phyloP scores from a whole-genome alignment of 495 filamentous ascomycete genomes.

The Viridothelium virens region DNA sequence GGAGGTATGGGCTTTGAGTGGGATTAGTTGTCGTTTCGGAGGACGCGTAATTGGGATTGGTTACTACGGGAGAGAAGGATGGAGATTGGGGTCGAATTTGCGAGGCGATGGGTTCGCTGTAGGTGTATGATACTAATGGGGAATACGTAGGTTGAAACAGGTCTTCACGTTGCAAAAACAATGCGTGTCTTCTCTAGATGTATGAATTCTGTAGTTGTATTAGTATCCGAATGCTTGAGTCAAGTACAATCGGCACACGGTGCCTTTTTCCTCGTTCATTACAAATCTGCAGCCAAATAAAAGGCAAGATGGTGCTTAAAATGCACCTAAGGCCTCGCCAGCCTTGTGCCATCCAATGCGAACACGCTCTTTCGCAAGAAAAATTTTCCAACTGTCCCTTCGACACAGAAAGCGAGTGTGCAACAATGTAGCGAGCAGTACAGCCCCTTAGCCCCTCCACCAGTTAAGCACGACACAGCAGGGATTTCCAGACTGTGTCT shows the following conservation, averaged over 20 bases:
- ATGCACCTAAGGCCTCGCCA: not conserved
- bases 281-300: not conserved
- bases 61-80: not conserved
- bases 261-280: not conserved
- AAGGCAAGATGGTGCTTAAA: not conserved
- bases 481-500: not conserved
- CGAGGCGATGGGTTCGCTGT: not conserved
- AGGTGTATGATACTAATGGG: not conserved
- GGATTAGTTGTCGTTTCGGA: no score
- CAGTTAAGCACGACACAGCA: not conserved
- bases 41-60: not conserved
- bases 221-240: not conserved
- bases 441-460: not conserved
- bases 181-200: not conserved
- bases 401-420: not conserved
- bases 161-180: not conserved
- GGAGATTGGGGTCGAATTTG: not conserved
- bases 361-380: not conserved
- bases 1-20: not conserved
- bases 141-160: not conserved
- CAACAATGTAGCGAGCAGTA: not conserved
- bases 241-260: not conserved
- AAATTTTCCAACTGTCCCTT: not conserved
- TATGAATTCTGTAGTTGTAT: not conserved
- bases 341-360: not conserved